Percentiles rank a stretch among this genome's conserved stretches.
Evolutionary conservation across 495 filamentous ascomycete species (phyloP).

Genomic region (Aspergillus ellipticus): DNA sequence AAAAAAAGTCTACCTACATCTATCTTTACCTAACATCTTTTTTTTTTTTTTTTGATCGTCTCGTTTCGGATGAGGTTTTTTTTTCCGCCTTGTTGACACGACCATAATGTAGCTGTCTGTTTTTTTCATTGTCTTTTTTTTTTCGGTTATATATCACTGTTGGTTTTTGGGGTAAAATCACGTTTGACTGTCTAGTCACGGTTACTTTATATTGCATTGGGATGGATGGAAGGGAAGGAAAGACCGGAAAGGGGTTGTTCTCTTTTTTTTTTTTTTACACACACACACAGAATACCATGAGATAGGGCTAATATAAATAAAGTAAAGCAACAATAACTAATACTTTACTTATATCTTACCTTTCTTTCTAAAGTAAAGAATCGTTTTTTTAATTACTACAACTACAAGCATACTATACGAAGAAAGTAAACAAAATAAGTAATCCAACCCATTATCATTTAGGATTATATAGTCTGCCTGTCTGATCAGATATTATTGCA

Average conservation of each 20-base stretch:
- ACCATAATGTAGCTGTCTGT: constrained; percentile 2
- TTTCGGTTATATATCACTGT: neutral
- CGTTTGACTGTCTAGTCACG: neutral
- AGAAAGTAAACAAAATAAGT: neutral
- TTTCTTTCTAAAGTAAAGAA: no score
- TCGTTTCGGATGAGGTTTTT: no score
- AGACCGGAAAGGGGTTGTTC: neutral
- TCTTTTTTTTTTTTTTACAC: no score
- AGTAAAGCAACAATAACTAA: no score
- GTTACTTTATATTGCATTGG: neutral
- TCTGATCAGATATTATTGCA: neutral
- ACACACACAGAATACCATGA: no score
- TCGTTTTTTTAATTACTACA: no score
- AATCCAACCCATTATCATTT: neutral
- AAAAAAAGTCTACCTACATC: no score
- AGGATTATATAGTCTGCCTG: neutral
- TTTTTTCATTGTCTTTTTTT: neutral
- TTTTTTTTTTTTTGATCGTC: no score
- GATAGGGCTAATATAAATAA: neutral
- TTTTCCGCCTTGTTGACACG: constrained; percentile 7
- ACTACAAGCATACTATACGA: no score
- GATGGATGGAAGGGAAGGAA: neutral
- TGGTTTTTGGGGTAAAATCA: neutral
- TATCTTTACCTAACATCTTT: no score
- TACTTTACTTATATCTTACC: no score